Conservation (phyloP, 108 stramenopile genomes). For the Schizochytrium sp. region DNA sequence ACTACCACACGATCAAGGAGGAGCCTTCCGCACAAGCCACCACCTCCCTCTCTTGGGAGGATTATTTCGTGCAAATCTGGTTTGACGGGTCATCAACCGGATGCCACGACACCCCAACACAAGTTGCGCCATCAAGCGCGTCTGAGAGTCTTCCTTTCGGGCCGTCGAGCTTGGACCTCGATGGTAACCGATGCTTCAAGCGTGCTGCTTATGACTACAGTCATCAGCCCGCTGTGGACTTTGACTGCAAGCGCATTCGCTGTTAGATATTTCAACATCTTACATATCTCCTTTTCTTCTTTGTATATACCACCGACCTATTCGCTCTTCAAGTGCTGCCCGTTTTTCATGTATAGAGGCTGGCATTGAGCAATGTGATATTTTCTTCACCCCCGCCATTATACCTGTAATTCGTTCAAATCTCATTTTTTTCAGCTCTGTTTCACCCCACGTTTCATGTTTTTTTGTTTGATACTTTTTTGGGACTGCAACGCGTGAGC, state of each 20-base stretch:
- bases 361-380: too few relatives aligned
- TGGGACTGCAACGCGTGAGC: too few relatives aligned
- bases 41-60: not conserved
- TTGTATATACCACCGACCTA: not conserved
- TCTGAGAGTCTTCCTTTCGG: not conserved
- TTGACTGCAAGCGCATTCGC: slow-evolving; percentile 38
- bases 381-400: too few relatives aligned
- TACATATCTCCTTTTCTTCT: not conserved
- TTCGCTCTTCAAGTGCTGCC: not conserved
- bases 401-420: too few relatives aligned
- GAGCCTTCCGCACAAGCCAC: not conserved
- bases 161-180: not conserved
- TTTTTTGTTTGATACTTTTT: too few relatives aligned
- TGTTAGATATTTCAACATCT: not conserved
- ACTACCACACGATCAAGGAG: not conserved
- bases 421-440: too few relatives aligned
- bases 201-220: not conserved
- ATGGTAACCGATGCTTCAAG: not conserved
- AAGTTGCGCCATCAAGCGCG: not conserved
- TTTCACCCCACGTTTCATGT: too few relatives aligned
- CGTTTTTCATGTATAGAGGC: not conserved
- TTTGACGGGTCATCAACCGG: not conserved
- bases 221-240: not conserved
- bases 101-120: not conserved
- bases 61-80: not conserved